Evolutionary conservation across 2,329 filamentous ascomycete species (phyloP), one percentile per base, ranked within the genome.

Genomic region (Hymenoscyphus fraxineus): DNA sequence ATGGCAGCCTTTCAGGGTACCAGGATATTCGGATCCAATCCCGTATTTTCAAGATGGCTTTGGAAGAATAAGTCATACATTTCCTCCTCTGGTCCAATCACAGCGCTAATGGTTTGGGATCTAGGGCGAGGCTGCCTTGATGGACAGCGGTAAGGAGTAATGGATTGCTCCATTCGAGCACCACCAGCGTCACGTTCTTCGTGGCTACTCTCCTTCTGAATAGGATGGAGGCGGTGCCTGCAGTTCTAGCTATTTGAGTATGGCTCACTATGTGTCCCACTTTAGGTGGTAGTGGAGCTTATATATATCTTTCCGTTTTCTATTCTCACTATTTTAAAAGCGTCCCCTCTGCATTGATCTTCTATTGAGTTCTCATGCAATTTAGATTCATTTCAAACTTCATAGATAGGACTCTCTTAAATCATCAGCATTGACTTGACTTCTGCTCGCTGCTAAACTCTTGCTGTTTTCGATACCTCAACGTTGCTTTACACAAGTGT

Each of bases 171-270:
- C 56, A 55, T 64, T 62, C 61, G 60, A 64, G 55, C 44, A 63
- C 58, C 62, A 64, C 60, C 55, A 68, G 59, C 68, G 62, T 69
- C 71, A 70, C 67, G 64, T 68, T 72, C 64, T 63, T 67, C 66
- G 65, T 65, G 66, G 63, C 67, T 67, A 67, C 65, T 64, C 66
- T 63, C 58, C 57, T 38, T 66, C 66, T 68, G 68, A 67, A 69
- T 67, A 61, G 31, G 67, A 68, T 69, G 54, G 70, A 70, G 71
- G 71, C 71, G 66, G 69, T 73, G 71, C 70, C 63, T 65, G 35
- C 63, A 61, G 56, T 44, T 56, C 38, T 56, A 61, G 56, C 55
- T 61, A 56, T 22, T 40, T 40, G 59, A 40, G 15, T 60, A 51
- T 65, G 63, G 60, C 65, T 67, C 70, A 68, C 68, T 68, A 10